These are phyloP conservation scores for Yamadazyma olivae DNA, from an alignment of 805 yeast genomes.

Conservation along the genomic window DNA sequence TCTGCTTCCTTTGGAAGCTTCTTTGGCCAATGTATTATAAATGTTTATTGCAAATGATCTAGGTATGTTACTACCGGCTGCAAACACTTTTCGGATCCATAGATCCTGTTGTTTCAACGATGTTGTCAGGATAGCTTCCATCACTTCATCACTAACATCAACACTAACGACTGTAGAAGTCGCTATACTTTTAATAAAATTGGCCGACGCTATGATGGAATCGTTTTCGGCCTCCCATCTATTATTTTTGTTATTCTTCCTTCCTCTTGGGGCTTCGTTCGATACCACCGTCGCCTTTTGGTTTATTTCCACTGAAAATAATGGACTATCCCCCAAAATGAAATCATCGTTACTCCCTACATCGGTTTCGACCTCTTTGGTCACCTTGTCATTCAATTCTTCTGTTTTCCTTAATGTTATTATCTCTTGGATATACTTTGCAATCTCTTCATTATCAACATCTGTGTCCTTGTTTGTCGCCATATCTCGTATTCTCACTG, in stretches of 20 bases:
- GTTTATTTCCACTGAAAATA: slow-evolving; percentile 29
- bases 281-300: slow-evolving; percentile 68
- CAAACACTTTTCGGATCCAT: slow-evolving; percentile 81
- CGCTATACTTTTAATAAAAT: slow-evolving; percentile 52
- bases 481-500: slow-evolving; percentile 68
- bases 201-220: slow-evolving; percentile 58
- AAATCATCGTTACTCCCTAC: slow-evolving; percentile 9
- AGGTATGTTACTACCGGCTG: slow-evolving; percentile 71
- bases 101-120: slow-evolving; percentile 76
- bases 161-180: slow-evolving; percentile 73
- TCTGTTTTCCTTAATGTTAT: slow-evolving; percentile 3
- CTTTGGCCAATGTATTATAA: slow-evolving; percentile 69
- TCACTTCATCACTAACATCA: slow-evolving; percentile 78
- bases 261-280: slow-evolving; percentile 78
- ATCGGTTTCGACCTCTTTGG: slow-evolving; percentile 7
- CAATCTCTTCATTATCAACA: slow-evolving; percentile 65
- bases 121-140: slow-evolving; percentile 78
- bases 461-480: slow-evolving; percentile 64
- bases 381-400: slow-evolving; percentile 6
- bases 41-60: slow-evolving; percentile 76
- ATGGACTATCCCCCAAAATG: slow-evolving; percentile 22
- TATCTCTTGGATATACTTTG: slow-evolving; percentile 21
- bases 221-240: slow-evolving; percentile 75
- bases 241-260: slow-evolving; percentile 72
- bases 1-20: slow-evolving; percentile 64